A percentile compares a stretch with the other conserved stretches of the same genome.
Conservation (phyloP, 306 rosid genomes). For the Vigna radiata region DNA sequence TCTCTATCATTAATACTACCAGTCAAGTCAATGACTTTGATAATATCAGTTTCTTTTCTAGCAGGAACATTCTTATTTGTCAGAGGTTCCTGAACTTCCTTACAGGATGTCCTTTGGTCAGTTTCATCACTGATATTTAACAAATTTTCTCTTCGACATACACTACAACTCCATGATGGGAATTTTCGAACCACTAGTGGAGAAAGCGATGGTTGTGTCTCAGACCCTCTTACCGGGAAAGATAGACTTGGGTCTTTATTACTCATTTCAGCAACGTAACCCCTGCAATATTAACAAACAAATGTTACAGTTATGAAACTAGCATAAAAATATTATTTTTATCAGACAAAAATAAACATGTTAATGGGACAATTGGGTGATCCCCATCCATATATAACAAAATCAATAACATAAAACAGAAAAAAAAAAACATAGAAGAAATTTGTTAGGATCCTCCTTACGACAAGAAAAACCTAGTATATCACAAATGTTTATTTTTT, state of each 20-base stretch:
- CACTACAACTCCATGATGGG: conserved; percentile 61
- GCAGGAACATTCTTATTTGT: conserved; percentile 11
- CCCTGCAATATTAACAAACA: conserved; percentile 59
- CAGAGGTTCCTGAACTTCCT: conserved; percentile 42
- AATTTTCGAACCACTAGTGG: conserved; percentile 58
- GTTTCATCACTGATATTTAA: conserved; percentile 25
- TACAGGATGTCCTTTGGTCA: background rate
- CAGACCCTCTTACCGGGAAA: too few relatives aligned
- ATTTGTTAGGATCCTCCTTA: too few relatives aligned
- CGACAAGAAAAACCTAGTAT: too few relatives aligned
- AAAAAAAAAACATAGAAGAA: too few relatives aligned
- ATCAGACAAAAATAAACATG: too few relatives aligned
- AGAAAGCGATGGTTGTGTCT: conserved; percentile 52
- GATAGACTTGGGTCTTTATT: conserved; percentile 51
- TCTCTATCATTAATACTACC: background rate
- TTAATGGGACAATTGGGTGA: too few relatives aligned
- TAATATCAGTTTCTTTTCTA: conserved; percentile 39
- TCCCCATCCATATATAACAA: too few relatives aligned
- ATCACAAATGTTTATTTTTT: too few relatives aligned
- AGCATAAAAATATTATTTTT: background rate
- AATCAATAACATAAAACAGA: too few relatives aligned
- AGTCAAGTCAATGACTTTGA: conserved; percentile 20
- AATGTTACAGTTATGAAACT: background rate
- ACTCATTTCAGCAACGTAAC: conserved; percentile 66
- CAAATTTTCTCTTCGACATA: conserved; percentile 40